Conservation (phyloP, 2,329 filamentous ascomycete species). For the Ramularia endophylla region DNA sequence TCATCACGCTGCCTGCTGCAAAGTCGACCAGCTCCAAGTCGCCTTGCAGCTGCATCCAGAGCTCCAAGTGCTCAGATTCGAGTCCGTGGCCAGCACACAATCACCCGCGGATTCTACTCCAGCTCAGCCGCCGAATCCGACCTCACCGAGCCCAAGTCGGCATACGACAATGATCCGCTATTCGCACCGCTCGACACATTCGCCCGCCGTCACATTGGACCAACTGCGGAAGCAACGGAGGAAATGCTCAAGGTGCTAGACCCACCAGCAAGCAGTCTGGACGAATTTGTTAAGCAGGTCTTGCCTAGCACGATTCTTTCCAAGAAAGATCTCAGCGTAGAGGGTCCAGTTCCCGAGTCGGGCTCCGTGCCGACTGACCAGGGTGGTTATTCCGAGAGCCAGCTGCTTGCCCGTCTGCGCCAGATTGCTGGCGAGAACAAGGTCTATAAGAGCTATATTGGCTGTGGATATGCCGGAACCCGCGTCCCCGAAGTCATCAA, state of each 20-base stretch:
- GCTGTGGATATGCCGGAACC: slow-evolving; percentile 83
- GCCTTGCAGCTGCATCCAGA: slow-evolving; percentile 5
- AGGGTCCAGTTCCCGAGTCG: slow-evolving; percentile 40
- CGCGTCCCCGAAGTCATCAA: slow-evolving; percentile 84
- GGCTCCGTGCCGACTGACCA: slow-evolving; percentile 31
- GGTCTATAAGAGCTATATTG: slow-evolving; percentile 65
- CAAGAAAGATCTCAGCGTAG: slow-evolving; percentile 55
- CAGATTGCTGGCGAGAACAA: slow-evolving; percentile 57
- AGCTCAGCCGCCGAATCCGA: slow-evolving; percentile 23
- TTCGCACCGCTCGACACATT: slow-evolving; percentile 58
- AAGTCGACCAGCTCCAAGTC: slow-evolving; percentile 8
- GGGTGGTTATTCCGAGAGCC: slow-evolving; percentile 53
- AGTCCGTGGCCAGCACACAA: slow-evolving; percentile 6
- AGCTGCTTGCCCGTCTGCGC: slow-evolving; percentile 49
- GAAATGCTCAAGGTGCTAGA: slow-evolving; percentile 77
- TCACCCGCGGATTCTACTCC: slow-evolving; percentile 25
- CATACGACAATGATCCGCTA: slow-evolving; percentile 25
- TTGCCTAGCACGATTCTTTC: slow-evolving; percentile 75
- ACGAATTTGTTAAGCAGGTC: slow-evolving; percentile 80
- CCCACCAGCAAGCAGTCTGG: slow-evolving; percentile 65
- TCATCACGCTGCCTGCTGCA: slow-evolving; percentile 24
- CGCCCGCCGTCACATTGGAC: slow-evolving; percentile 79
- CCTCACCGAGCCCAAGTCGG: slow-evolving; percentile 17
- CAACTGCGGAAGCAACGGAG: slow-evolving; percentile 60
- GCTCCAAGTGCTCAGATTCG: slow-evolving; percentile 7